Evolutionary conservation across 768 basidiomycete genomes (phyloP).

Genomic region (Tricholoma sp.): DNA sequence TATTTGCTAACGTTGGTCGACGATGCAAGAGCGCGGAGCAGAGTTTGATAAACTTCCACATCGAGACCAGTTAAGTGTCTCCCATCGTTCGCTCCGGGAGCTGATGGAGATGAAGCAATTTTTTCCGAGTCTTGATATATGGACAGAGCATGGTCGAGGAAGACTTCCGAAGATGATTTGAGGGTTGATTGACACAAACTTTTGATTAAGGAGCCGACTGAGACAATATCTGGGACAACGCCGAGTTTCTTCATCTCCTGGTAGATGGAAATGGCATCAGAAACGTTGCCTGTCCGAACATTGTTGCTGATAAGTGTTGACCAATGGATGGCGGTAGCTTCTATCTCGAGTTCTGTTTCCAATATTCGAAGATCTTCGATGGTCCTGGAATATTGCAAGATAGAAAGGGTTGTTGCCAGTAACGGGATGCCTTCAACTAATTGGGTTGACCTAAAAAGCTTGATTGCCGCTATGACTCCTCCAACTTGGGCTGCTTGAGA

Average conservation of each 20-base stretch:
- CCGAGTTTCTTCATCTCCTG: constrained; percentile 36
- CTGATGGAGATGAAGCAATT: constrained; percentile 9
- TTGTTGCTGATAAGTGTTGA: constrained; percentile 50
- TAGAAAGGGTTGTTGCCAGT: constrained; percentile 29
- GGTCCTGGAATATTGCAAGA: constrained; percentile 37
- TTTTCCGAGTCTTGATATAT: constrained; percentile 43
- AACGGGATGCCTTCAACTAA: constrained; percentile 27
- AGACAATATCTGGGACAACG: constrained; percentile 40
- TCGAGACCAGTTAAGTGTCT: constrained; percentile 42
- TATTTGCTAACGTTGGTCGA: constrained; percentile 43
- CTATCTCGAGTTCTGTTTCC: constrained; percentile 35
- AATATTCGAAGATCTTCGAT: constrained; percentile 38
- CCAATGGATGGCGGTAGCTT: constrained; percentile 44
- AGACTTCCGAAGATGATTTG: constrained; percentile 30
- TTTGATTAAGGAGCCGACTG: constrained; percentile 53
- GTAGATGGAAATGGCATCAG: constrained; percentile 47
- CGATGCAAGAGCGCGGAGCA: constrained; percentile 44
- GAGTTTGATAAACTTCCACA: constrained; percentile 46
- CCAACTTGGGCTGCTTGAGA: constrained; percentile 15
- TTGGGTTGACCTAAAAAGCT: constrained; percentile 27
- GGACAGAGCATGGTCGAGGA: constrained; percentile 48
- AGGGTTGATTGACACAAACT: constrained; percentile 38
- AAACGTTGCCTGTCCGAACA: constrained; percentile 30
- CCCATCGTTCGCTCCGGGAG: constrained; percentile 15
- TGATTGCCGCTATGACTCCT: constrained; percentile 30